Base-by-base conservation (phyloP, 805 yeast genomes). In the Kluyveromyces aestuarii region DNA sequence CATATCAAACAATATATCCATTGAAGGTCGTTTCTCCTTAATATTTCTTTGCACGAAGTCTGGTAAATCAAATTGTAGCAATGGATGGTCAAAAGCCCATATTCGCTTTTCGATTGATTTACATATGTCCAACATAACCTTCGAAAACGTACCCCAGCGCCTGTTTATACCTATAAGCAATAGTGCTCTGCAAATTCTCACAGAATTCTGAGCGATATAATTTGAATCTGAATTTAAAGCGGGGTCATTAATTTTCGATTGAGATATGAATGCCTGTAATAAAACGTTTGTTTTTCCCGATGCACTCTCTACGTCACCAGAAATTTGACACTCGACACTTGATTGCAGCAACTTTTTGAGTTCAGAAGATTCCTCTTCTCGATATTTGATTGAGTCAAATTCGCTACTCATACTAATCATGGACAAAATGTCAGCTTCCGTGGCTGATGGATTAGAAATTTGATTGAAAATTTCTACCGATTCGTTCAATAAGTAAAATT, bases 171-270 rank as follows among this genome's bases (percentile, higher is more conserved):
- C 95, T 52, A 93, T 81, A 52, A 90, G 69, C 57, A 93, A 89
- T 44, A 95, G 71, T 0, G 99, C 96, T 25, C 98, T 78, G 55
- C 96, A 80, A 35, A 93, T 91, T 72, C 99, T 81, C 1, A 91
- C 88, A 3, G 97, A 78, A 60, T 93, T 93, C 60, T 93, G 99
- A 1, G 98, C 97, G 49, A 93, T 95, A 63, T 93, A 93, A 53
- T 87, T 85, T 44, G 87, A 75, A 65, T 93, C 99, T 0, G 97
- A 87, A 2, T 79, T 72, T 50, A 93, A 70, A 0, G 99, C 84
- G 3, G 96, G 81, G 50, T 88, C 96, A 50, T 75, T 79, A 37
- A 90, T 77, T 10, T 64, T 57, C 1, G 88, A 80, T 49, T 82
- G 80, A 0, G 97, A 88, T 30, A 93, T 84, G 63, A 76, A 95